Evolutionary conservation across 2,329 filamentous ascomycete species (phyloP).

Genomic region (Huntiella omanensis): DNA sequence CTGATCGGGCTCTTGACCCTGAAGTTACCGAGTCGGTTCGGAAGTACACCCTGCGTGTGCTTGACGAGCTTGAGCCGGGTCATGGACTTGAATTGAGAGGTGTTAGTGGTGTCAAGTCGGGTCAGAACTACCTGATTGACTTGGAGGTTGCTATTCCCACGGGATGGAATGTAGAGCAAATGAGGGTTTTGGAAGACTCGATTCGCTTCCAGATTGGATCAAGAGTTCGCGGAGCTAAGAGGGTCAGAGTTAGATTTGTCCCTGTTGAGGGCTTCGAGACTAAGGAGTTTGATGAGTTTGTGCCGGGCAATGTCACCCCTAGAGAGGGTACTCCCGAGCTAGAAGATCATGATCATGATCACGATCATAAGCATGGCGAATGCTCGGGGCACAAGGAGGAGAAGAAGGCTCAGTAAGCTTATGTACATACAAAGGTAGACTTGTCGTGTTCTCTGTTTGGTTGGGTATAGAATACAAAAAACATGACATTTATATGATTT

Average conservation of each 20-base stretch:
- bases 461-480: too few species aligned
- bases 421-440: not conserved
- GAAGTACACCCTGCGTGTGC: conserved; percentile 41
- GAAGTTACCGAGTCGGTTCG: conserved; percentile 60
- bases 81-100: conserved; percentile 52
- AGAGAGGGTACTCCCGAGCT: conserved; percentile 25
- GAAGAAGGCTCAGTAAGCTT: not conserved
- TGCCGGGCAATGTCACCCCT: conserved; percentile 45
- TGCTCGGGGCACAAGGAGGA: conserved; percentile 12
- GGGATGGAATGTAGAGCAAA: conserved; percentile 55
- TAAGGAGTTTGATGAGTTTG: conserved; percentile 60
- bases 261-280: conserved; percentile 40
- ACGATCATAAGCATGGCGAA: conserved; percentile 17
- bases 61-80: conserved; percentile 24
- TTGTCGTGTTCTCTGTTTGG: not conserved
- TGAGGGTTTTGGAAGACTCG: conserved; percentile 49
- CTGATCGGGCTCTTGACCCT: conserved; percentile 73
- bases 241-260: conserved; percentile 69
- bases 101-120: conserved; percentile 80
- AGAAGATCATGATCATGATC: conserved; percentile 23
- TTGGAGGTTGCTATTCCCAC: conserved; percentile 67
- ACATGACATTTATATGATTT: too few species aligned
- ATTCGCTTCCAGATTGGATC: conserved; percentile 55
- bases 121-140: conserved; percentile 90
- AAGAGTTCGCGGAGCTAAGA: conserved; percentile 67